Conservation (phyloP, 2,329 filamentous ascomycete genomes). For the Coleophoma cylindrospora region DNA sequence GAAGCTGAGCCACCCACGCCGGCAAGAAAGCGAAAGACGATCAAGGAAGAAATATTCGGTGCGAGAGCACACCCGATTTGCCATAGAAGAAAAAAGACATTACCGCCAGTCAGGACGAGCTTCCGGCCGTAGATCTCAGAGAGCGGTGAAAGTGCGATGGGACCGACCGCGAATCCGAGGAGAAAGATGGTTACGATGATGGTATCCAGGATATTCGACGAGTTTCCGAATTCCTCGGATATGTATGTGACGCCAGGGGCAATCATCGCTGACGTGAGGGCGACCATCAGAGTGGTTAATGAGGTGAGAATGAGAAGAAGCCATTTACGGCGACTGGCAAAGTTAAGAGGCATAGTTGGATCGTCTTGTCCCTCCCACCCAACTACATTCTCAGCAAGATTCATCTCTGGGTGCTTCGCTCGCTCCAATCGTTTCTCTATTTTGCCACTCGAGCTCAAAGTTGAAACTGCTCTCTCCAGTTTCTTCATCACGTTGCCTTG, state of each 20-base stretch:
- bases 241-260: slow-evolving; percentile 31
- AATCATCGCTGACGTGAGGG: slow-evolving; percentile 37
- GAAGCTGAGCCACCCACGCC: slow-evolving; percentile 34
- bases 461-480: too few relatives aligned
- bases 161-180: slow-evolving; percentile 40
- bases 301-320: slow-evolving; percentile 22
- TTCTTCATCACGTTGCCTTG: too few relatives aligned
- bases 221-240: slow-evolving; percentile 16
- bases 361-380: slow-evolving; percentile 57
- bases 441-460: too few relatives aligned
- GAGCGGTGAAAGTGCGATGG: slow-evolving; percentile 37
- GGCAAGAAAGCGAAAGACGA: slow-evolving; percentile 42
- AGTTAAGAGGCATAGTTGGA: slow-evolving; percentile 54
- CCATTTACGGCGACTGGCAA: slow-evolving; percentile 21
- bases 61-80: slow-evolving; percentile 40
- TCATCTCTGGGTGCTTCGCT: slow-evolving; percentile 32
- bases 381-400: slow-evolving; percentile 48
- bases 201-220: slow-evolving; percentile 14
- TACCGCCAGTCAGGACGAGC: slow-evolving; percentile 35
- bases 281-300: slow-evolving; percentile 28
- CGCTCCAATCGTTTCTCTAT: too few relatives aligned
- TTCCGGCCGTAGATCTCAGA: slow-evolving; percentile 38
- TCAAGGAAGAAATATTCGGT: slow-evolving; percentile 31
- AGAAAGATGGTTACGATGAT: slow-evolving; percentile 44
- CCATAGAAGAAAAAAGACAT: slow-evolving; percentile 45